These are phyloP conservation scores for Bombardia bombarda DNA, from an alignment of 495 filamentous ascomycete species.

Conservation along the genomic window DNA sequence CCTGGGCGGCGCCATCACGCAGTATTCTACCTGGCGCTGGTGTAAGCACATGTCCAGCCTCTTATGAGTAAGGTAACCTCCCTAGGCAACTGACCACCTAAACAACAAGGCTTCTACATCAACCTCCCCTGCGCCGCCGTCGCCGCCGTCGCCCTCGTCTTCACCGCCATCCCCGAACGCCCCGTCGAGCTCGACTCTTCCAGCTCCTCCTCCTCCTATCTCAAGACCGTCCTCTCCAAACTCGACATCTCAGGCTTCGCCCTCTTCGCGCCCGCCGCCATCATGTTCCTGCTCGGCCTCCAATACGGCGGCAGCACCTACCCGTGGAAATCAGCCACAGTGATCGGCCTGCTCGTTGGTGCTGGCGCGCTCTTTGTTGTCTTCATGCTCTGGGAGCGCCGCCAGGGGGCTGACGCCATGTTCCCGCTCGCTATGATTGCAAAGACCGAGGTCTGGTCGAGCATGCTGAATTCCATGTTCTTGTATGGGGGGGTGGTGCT, in stretches of 20 bases:
- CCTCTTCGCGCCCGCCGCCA: constrained; percentile 57
- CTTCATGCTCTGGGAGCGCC: constrained; percentile 56
- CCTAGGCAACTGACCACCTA: not conserved
- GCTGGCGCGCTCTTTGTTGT: constrained; percentile 46
- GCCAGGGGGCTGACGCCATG: constrained; percentile 57
- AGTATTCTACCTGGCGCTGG: not conserved
- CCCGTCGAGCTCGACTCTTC: constrained; percentile 30
- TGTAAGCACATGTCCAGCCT: no score
- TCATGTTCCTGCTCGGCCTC: constrained; percentile 64
- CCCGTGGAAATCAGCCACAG: constrained; percentile 50
- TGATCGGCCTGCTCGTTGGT: constrained; percentile 59
- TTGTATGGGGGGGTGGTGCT: constrained; percentile 48
- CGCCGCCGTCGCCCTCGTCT: constrained; percentile 47
- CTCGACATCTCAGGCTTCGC: constrained; percentile 58
- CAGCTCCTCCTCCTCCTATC: constrained; percentile 14
- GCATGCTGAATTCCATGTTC: constrained; percentile 38
- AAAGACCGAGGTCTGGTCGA: constrained; percentile 52
- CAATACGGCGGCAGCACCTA: constrained; percentile 71
- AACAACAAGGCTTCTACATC: constrained; percentile 51
- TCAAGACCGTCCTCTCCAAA: constrained; percentile 38
- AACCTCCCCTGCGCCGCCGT: constrained; percentile 61
- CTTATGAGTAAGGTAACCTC: not conserved
- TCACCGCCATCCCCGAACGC: constrained; percentile 39
- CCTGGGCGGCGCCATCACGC: not conserved
- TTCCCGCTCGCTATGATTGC: constrained; percentile 58